Evolutionary conservation across 2,329 filamentous ascomycete genomes (phyloP).

Genomic region (Xenosphaeropsis pyriputrescens): DNA sequence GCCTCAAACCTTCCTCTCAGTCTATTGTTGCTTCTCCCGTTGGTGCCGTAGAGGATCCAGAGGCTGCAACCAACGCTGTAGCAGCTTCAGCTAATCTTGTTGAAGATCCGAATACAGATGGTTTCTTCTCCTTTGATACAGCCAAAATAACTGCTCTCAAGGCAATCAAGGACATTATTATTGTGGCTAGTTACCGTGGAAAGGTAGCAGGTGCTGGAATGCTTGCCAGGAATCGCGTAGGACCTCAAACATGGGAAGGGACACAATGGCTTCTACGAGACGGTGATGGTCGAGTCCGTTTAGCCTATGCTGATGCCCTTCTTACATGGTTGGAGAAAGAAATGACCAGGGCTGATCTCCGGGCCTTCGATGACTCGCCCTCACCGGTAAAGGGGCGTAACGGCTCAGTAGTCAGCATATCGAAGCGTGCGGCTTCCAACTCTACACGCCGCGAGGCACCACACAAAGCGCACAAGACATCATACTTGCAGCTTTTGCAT

Average conservation of each 20-base stretch:
- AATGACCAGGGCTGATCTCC: slow-evolving; percentile 51
- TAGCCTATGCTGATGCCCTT: slow-evolving; percentile 74
- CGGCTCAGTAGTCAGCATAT: slow-evolving; percentile 11
- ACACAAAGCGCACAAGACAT: slow-evolving; percentile 8
- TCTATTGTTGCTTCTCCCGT: slow-evolving; percentile 26
- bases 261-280: slow-evolving; percentile 87
- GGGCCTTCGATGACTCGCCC: slow-evolving; percentile 40
- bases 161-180: slow-evolving; percentile 68
- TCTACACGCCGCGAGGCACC: slow-evolving; percentile 31
- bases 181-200: slow-evolving; percentile 60
- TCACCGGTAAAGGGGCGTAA: slow-evolving; percentile 15
- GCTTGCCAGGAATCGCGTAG: slow-evolving; percentile 59
- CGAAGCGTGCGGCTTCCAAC: slow-evolving; percentile 51
- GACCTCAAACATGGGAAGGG: slow-evolving; percentile 84
- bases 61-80: slow-evolving; percentile 30
- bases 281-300: slow-evolving; percentile 60
- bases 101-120: slow-evolving; percentile 36
- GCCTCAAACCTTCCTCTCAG: slow-evolving; percentile 51
- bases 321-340: slow-evolving; percentile 77
- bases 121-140: slow-evolving; percentile 47
- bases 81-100: slow-evolving; percentile 30
- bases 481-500: slow-evolving; percentile 71
- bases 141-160: slow-evolving; percentile 54
- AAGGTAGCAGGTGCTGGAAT: slow-evolving; percentile 42
- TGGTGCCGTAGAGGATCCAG: slow-evolving; percentile 25